Evolutionary conservation across 441 rosid species (phyloP).

Genomic region (Populus hybrid): DNA sequence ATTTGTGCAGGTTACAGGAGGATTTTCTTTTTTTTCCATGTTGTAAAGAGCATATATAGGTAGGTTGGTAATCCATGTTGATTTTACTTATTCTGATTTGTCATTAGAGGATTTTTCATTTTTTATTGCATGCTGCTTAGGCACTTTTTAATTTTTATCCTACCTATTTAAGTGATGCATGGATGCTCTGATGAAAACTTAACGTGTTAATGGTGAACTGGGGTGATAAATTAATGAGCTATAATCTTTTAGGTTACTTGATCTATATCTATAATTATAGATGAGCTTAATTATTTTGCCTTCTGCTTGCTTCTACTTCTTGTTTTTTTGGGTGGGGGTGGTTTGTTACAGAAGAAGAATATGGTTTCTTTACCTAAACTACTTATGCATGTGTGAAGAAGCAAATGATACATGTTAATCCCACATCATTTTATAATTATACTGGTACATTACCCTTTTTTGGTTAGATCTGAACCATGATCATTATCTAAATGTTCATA

Average conservation of each 20-base stretch:
- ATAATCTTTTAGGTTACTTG: neutral
- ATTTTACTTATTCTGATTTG: neutral
- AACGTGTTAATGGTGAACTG: neutral
- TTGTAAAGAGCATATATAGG: neutral
- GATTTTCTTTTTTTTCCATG: neutral
- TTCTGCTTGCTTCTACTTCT: too few relatives aligned
- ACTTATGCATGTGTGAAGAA: neutral
- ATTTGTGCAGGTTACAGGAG: neutral
- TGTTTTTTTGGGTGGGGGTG: neutral
- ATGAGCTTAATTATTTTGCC: too few relatives aligned
- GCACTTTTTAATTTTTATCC: neutral
- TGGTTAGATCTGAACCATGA: neutral
- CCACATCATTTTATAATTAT: neutral
- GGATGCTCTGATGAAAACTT: neutral
- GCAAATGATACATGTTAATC: neutral
- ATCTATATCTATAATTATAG: too few relatives aligned
- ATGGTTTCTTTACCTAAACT: neutral
- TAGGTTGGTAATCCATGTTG: neutral
- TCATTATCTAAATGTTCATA: neutral
- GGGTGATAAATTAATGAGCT: neutral
- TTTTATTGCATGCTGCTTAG: neutral
- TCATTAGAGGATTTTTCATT: neutral
- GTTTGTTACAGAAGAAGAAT: neutral
- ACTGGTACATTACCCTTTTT: neutral
- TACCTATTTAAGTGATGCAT: neutral